A percentile compares a stretch with the other conserved stretches of the same genome.
phyloP scores from a whole-genome alignment of 73 alveolate genomes.

The Durusdinium trenchii region DNA sequence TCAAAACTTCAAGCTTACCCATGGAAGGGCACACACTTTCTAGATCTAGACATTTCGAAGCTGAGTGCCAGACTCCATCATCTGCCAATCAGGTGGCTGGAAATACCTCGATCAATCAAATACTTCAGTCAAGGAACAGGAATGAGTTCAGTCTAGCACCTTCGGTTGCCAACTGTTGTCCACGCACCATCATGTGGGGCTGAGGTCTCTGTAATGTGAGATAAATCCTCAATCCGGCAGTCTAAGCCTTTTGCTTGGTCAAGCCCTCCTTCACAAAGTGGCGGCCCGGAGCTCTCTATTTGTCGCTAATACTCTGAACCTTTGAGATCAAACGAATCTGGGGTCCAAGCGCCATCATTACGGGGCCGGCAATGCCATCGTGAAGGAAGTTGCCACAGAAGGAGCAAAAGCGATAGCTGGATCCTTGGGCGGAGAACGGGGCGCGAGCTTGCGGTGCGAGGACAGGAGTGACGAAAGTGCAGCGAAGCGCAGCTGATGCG shows the following conservation, averaged over 20 bases:
- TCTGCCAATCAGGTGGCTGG: slow-evolving; percentile 83
- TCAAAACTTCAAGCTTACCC: too few species aligned
- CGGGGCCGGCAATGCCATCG: slow-evolving; percentile 77
- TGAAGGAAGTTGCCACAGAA: slow-evolving; percentile 63
- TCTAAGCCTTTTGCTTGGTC: too few species aligned
- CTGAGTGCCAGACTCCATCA: slow-evolving; percentile 33
- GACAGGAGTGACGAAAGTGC: not conserved
- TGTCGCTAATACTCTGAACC: too few species aligned
- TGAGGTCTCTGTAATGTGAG: too few species aligned
- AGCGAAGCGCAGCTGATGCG: not conserved
- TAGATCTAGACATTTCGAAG: not conserved
- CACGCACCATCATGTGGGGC: too few species aligned
- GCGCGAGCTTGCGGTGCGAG: not conserved
- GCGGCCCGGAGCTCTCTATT: too few species aligned
- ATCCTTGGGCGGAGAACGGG: not conserved
- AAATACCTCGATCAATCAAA: slow-evolving; percentile 36
- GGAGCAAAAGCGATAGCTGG: slow-evolving; percentile 88
- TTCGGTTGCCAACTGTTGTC: not conserved
- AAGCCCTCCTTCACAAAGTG: too few species aligned
- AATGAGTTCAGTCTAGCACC: not conserved
- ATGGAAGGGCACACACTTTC: too few species aligned
- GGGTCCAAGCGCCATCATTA: slow-evolving; percentile 64
- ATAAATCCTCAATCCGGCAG: too few species aligned
- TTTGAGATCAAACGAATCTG: too few species aligned
- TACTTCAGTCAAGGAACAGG: not conserved